Percentiles rank a stretch among this genome's conserved stretches.
These are phyloP conservation scores for Mycena latifolia DNA, from an alignment of 768 basidiomycete genomes.

Conservation along the genomic window DNA sequence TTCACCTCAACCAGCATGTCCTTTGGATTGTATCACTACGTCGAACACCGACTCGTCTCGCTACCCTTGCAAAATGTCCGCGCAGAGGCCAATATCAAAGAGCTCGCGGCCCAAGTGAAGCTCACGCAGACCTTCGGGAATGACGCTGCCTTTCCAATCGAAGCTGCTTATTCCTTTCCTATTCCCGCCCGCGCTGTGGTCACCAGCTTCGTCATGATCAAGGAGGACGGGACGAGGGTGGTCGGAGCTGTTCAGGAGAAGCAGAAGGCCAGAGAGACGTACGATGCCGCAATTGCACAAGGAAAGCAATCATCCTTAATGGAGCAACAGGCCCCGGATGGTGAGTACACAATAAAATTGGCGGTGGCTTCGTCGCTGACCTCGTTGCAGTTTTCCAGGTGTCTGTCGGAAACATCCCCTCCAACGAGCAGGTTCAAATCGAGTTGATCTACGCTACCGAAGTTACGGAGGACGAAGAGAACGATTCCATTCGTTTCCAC, in stretches of 20 bases:
- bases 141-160: constrained; percentile 26
- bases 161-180: constrained; percentile 34
- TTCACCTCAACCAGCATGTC: constrained; percentile 11
- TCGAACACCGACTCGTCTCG: constrained; percentile 6
- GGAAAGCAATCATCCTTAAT: constrained; percentile 30
- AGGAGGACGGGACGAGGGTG: constrained; percentile 30
- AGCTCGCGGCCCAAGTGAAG: constrained; percentile 35
- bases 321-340: constrained; percentile 25
- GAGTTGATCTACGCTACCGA: constrained; percentile 27
- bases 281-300: constrained; percentile 21
- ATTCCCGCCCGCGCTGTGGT: constrained; percentile 34
- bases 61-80: constrained; percentile 30
- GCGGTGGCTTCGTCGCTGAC: background rate
- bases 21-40: constrained; percentile 26
- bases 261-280: constrained; percentile 26
- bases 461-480: constrained; percentile 27
- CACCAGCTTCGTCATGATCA: constrained; percentile 26
- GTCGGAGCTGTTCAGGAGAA: constrained; percentile 32
- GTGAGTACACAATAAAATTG: constrained; percentile 11
- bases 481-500: constrained; percentile 25
- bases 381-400: constrained; percentile 31
- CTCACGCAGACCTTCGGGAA: constrained; percentile 35
- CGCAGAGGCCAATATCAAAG: constrained; percentile 34
- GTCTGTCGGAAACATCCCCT: constrained; percentile 20
- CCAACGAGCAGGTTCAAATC: constrained; percentile 23